Base-by-base conservation (phyloP, 106 monocot genomes). In the Dioscorea zingiberensis region DNA sequence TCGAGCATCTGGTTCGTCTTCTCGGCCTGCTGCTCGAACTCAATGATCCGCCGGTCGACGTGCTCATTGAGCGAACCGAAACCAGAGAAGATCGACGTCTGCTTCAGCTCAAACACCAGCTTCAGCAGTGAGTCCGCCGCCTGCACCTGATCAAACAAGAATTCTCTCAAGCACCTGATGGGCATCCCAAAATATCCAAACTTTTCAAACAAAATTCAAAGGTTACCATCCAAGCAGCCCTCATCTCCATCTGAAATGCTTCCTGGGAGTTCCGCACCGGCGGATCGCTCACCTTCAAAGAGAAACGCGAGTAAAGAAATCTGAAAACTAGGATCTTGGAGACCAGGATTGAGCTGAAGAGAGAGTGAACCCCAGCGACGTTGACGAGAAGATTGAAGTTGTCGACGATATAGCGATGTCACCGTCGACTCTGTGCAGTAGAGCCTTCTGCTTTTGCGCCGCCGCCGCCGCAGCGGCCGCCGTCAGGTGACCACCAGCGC, bases 81-180 rank as follows among this genome's bases (percentile, higher is more conserved):
- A 47, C 84, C 88, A 7, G 92, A 86, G 66, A 97, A 97, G 47
- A 92, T 86, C 25, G 97, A 91, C 16, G 97, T 92, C 66, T 86
- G 88, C 74, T 97, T 92, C 65, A 97, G 77, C 65, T 97, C 97
- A 27, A 92, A 88, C 21, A 92, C 92, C 67, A 92, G 23, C 62
- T 86, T 88, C 58, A 86, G 62, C 49, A 97, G 75, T 11, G 88
- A 81, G 18, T 97, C 88, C 11, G 88, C 83, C n/a, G 88, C 80
- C 67, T 97, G 88, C 27, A 88, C 85, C 95, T 91, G 68, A 32
- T 55, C 69, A 13, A 2, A 18, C 44, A 45, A 8, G 13, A 32
- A 38, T 27, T 3, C 12, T 27, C 48, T 15, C 23, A 12, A 9
- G 25, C 21, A 30, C 27, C 25, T 13, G 23, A 28, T 29, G n/a